Base-by-base conservation (phyloP, 129 eudicot species). In the Pulicaria dysenterica region DNA sequence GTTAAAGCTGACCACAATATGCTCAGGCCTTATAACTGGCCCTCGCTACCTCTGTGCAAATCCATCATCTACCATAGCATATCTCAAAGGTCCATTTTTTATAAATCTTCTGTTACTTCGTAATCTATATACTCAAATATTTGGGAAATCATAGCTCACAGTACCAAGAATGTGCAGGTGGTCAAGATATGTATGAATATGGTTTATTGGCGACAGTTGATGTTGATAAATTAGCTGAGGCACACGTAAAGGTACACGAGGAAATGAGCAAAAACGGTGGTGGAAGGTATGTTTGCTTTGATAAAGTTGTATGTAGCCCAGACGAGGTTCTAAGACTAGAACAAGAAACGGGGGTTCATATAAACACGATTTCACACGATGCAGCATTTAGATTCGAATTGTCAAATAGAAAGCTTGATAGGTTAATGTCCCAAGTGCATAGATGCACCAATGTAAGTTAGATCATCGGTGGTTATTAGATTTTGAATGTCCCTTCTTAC, bases 21-120 rank as follows among this genome's bases (percentile, higher is more conserved):
- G 96, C 66, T 73, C 96, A 2, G 96, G 96, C 34, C 95, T 90
- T 10, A 62, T 87, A 0, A 87, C 89, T 0, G 96, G 96, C 36
- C 76, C 84, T 2, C 87, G 84, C 0, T 87, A 84, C 78, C 67
- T 68, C 7, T 78, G 63, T 54, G 75, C 85, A 58, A 90, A 73
- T 75, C 82, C 95, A 15, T 85, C 95, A 43, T 80, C 94, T 67
- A 90, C 96, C 8, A 69, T 90, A 8, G 95, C 96, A 6, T 87
- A 90, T 69, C 85, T 90, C 19, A 90, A 90, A 85, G 96, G 92
- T 84, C 15, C 38, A 60, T 49, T 58, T 42, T 42, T 24, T 24
- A 24, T 24, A 24, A 24, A 34, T 10, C 39, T 4, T 72, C 8
- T 17, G 9, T 51, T 16, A 17, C 41, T 15, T 67, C 8, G 41